Evolutionary conservation across 2,329 filamentous ascomycete species (phyloP), one percentile per base, ranked within the genome.

Genomic region (Aureobasidium sp.): DNA sequence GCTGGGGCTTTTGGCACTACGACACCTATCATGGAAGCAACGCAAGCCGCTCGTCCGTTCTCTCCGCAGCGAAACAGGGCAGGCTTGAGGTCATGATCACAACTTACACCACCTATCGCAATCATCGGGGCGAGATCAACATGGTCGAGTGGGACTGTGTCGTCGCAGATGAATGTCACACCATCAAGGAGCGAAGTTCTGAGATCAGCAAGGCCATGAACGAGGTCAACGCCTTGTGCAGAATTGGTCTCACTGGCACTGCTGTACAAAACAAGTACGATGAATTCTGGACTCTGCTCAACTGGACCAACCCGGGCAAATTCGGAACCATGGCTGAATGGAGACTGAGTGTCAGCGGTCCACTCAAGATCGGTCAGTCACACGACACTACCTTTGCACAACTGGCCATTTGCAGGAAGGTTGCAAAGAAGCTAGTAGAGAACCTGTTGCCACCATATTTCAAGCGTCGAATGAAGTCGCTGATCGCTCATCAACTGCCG

Each of bases 261-360:
- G 93, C 93, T 0, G 97, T 99, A 48, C 94, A 99, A 71, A 99
- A 99, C 74, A 94, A 90, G 67, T 99, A 99, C 72, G 91, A 97
- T 71, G 94, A 99, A 73, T 81, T 99, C 0, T 99, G 93, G 93
- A 95, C 91, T 0, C 79, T 99, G 0, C 79, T 99, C 2, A 96
- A 99, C 71, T 99, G 94, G 94, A 92, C 91, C 0, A 94, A 95
- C 67, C 94, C 94, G 0, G 93, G 91, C 0, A 76, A 74, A 42
- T 81, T 88, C 65, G 85, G 86, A 0, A 83, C 85, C 0, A 75
- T 89, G 11, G 77, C 82, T 5, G 88, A 89, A 45, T 99, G 94
- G 94, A 88, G 85, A 68, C 79, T 82, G 22, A 85, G 83, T 40
- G 90, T 99, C 63, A 86, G 87, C 59, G 83, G 86, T 24, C 94